Base-by-base conservation (phyloP, 2,329 filamentous ascomycete genomes). In the Diaporthe sp. region DNA sequence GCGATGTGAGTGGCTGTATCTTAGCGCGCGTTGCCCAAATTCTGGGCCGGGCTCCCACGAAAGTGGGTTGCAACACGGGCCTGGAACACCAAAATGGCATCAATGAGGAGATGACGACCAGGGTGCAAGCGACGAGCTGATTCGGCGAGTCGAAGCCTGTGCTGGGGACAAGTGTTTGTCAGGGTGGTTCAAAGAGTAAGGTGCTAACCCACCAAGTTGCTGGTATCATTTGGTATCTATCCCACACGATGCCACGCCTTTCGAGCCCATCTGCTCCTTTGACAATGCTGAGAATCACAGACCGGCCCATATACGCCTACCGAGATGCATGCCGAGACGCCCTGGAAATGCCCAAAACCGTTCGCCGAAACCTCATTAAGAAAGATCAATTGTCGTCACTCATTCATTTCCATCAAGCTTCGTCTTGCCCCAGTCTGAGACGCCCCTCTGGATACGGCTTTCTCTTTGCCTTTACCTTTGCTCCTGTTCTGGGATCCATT, bases 381-480 rank as follows among this genome's bases (percentile, higher is more conserved):
- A 34, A 58, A 58, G 5, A 19, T 77, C 80, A 83, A 72, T 90
- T 89, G 72, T 89, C 88, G 79, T 91, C 90, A 75, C 88, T 89
- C 85, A 90, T 85, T 58, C 85, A 90, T 85, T 58, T 90, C 90
- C 84, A 92, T 87, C 82, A 90, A 87, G 77, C 86, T 87, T 75
- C 87, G 87, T 9, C 82, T 86, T 72, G 82, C 84, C 61, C 80
- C 79, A 22, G 77, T 79, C 74, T 80, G 77, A 42, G 82, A 80
- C 46, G 83, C 82, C 77, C 84, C 81, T 78, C 82, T 80, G 49
- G 82, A 79, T 75, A 80, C 85, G 75, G 82, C 85, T 80, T 83
- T 87, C 39, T 83, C 87, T 82, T 86, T 90, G 22, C 86, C 86
- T 82, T 88, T 88, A 51, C 82, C 81, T 80, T 82, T 82, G 77